phyloP scores from a whole-genome alignment of 2,329 filamentous ascomycete species.

The Calonectria fujianensis region DNA sequence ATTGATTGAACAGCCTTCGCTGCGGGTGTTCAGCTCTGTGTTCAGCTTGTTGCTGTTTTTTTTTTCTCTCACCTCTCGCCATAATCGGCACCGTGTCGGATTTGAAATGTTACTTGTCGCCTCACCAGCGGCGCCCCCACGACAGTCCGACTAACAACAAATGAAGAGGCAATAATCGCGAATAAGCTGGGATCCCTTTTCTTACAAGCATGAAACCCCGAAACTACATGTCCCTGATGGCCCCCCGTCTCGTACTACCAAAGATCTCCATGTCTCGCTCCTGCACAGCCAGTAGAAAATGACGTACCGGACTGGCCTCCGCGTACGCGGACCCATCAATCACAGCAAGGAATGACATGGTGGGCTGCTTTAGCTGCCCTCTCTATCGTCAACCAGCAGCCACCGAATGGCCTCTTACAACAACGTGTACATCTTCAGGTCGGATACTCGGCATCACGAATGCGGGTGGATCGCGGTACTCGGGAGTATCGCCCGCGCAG shows the following conservation, averaged over 20 bases:
- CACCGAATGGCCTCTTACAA: constrained; percentile 33
- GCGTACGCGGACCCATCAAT: constrained; percentile 36
- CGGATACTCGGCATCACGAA: constrained; percentile 36
- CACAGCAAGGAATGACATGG: constrained; percentile 32
- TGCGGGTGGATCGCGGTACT: constrained; percentile 33
- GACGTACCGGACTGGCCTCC: constrained; percentile 32
- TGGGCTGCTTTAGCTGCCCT: constrained; percentile 38
- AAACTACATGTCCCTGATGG: constrained; percentile 4
- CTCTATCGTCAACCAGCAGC: constrained; percentile 12
- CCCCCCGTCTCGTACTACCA: neutral
- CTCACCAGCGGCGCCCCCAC: constrained; percentile 10
- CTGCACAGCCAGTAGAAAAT: constrained; percentile 27
- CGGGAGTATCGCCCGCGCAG: constrained; percentile 10
- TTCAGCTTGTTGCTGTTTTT: neutral
- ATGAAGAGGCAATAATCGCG: constrained; percentile 1
- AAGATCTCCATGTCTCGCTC: constrained; percentile 12
- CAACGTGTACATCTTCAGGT: constrained; percentile 30
- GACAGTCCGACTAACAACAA: constrained; percentile 14
- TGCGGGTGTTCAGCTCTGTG: neutral
- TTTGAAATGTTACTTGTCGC: constrained; percentile 46
- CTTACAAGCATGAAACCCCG: constrained; percentile 4
- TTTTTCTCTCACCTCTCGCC: neutral
- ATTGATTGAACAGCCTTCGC: neutral
- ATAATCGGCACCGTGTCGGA: constrained; percentile 10
- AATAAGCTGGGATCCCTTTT: constrained; percentile 15